Base-by-base conservation (phyloP, 1,284 basidiomycete genomes). In the Tausonia pullulans region DNA sequence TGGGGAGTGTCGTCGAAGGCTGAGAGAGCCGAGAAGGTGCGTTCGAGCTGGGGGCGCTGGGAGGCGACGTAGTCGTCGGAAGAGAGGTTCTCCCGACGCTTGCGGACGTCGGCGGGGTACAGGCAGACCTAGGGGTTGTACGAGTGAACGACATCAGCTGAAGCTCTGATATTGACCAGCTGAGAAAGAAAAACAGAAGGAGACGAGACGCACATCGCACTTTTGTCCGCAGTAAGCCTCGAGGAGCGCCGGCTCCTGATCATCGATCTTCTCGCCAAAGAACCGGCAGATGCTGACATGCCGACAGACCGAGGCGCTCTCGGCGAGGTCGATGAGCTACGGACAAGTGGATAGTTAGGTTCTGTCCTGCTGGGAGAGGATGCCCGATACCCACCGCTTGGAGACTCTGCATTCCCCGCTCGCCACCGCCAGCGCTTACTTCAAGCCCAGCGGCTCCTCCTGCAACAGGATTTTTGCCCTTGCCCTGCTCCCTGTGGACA, bases 261-360 rank as follows among this genome's bases (percentile, higher is more conserved):
- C 72, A 68, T 87, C 81, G 53, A 90, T 83, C 3, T 74, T 71
- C 73, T 93, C 90, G 0, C 87, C 90, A 70, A 94, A 92, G 72
- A 89, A 91, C 53, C 83, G 82, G 71, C 90, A 91, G 64, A 92
- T 85, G 3, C 80, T 79, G 40, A 91, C 78, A 76, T 94, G 90
- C 48, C 90, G 79, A 72, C 90, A 93, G 3, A 80, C 72, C 0
- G 77, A 74, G 1, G 78, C 76, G 58, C 80, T 81, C 73, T 93
- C 89, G 2, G 85, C 83, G 67, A 84, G 85, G 74, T 68, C 75
- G 75, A 65, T 56, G 50, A 60, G 4, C 8, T 45, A 14, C 60
- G 11, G 6, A 16, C 16, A 3, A 39, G 7, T n/a, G 16, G 8
- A 41, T 54, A 27, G 27, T 27, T 27, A 27, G 27, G 27, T 27